Conservation (phyloP, 75 land plant species). For the Picea sitchensis region DNA sequence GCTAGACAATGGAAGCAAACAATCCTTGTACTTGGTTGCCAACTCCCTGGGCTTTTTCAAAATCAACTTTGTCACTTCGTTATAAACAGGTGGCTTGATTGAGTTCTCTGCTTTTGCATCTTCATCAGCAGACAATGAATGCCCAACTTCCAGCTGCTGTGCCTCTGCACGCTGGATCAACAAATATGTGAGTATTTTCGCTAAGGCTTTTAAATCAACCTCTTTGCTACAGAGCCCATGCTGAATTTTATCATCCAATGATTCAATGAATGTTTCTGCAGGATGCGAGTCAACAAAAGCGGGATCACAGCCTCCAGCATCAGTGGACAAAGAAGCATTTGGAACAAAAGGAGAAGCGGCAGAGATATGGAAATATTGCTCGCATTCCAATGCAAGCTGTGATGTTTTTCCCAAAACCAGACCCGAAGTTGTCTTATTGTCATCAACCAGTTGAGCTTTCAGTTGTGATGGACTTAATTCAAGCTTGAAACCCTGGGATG, state of each 20-base stretch:
- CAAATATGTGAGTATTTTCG: slow-evolving; percentile 48
- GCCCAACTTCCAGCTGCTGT: slow-evolving; percentile 21
- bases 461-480: neutral
- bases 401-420: neutral
- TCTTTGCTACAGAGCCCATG: slow-evolving; percentile 46
- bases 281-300: slow-evolving; percentile 16
- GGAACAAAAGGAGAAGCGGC: slow-evolving; percentile 14
- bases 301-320: slow-evolving; percentile 14
- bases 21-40: slow-evolving; percentile 35
- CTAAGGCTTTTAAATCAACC: slow-evolving; percentile 52
- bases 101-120: neutral
- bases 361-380: slow-evolving; percentile 17
- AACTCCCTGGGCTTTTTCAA: slow-evolving; percentile 63
- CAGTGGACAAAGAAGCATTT: slow-evolving; percentile 2
- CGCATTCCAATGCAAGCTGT: neutral
- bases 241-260: slow-evolving; percentile 43
- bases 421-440: slow-evolving; percentile 5
- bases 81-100: slow-evolving; percentile 10
- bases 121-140: slow-evolving; percentile 9
- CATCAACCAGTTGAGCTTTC: slow-evolving; percentile 7
- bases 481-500: neutral
- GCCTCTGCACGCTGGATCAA: slow-evolving; percentile 24
- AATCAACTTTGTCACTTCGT: slow-evolving; percentile 37
- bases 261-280: slow-evolving; percentile 34
- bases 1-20: slow-evolving; percentile 7